These are phyloP conservation scores for Ustilago tritici DNA, from an alignment of 1,284 basidiomycete species.

Conservation along the genomic window DNA sequence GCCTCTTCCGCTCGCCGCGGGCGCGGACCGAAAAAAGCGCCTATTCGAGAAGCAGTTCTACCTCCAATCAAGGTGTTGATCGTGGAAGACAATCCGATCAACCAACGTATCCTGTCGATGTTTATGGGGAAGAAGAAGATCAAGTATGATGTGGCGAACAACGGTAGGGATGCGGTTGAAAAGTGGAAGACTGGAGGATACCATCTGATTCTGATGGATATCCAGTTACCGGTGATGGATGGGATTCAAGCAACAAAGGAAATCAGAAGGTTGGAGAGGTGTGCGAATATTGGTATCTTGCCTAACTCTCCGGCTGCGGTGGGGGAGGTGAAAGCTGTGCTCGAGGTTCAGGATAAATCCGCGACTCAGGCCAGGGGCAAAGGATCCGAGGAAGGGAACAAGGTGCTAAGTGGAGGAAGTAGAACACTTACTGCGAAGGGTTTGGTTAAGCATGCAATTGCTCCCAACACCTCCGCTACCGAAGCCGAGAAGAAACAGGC, in stretches of 20 bases:
- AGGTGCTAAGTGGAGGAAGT: slow-evolving; percentile 9
- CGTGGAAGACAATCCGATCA: slow-evolving; percentile 90
- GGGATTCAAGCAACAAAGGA: slow-evolving; percentile 97
- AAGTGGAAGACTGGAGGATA: slow-evolving; percentile 95
- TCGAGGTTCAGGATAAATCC: too few relatives aligned
- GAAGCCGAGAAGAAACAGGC: neutral
- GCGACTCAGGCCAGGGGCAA: neutral
- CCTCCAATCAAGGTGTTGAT: slow-evolving; percentile 69
- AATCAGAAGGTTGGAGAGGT: slow-evolving; percentile 86
- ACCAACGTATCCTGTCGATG: slow-evolving; percentile 93
- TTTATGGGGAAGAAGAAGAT: slow-evolving; percentile 98
- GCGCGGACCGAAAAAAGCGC: slow-evolving; percentile 55
- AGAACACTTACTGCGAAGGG: slow-evolving; percentile 29
- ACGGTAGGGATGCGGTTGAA: slow-evolving; percentile 93
- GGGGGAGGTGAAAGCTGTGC: slow-evolving; percentile 14
- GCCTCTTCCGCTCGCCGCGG: slow-evolving; percentile 42
- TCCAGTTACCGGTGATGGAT: slow-evolving; percentile 98
- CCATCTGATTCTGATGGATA: slow-evolving; percentile 99
- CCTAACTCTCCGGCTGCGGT: slow-evolving; percentile 74
- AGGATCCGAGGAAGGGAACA: neutral
- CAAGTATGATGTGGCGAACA: slow-evolving; percentile 92
- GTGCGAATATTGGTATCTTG: slow-evolving; percentile 78
- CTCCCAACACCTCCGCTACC: slow-evolving; percentile 13
- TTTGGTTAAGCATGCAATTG: slow-evolving; percentile 27
- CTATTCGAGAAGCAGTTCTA: slow-evolving; percentile 60